Evolutionary conservation across 1,139 yeast genomes (phyloP), one percentile per base, ranked within the genome.

Genomic region (Zygotorulaspora mrakii): DNA sequence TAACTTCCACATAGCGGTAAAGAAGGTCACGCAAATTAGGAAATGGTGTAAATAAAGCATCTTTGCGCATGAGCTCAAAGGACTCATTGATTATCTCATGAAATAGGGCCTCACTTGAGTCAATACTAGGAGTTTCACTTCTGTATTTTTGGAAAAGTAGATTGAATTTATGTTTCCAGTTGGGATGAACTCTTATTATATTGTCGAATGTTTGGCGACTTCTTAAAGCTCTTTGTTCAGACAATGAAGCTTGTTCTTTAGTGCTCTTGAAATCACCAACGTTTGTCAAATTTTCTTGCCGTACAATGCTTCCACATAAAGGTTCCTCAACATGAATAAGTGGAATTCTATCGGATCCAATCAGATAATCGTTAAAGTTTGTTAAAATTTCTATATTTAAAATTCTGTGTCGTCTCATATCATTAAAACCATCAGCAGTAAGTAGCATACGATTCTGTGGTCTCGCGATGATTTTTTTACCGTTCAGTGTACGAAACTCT

Each of bases 1-100:
- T 79, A 43, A 73, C 54, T 49, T 87, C 95, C 9, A 85, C 79
- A 50, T 84, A 84, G 42, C 77, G 79, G 51, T 79, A 82, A 1
- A 86, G 70, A 40, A 78, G 67, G 45, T 67, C 69, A 53, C 69
- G 76, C 50, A 76, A 64, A 48, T 82, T 81, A 17, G 60, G 57
- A 40, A 72, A 68, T 1, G 53, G 50, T 32, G 60, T 65, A 42
- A 75, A 70, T 1, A 70, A 51, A 0, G 42, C 42, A 32, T 64
- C 66, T 22, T 12, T 16, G 10, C 24, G 33, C 44, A 53, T 42
- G 8, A 35, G 33, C 5, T 29, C 28, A 22, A 36, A 42, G 11
- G 50, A 40, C 14, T 47, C 37, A 9, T 29, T 35, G 8, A 51
- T 38, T 8, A 54, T 45, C 26, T 38, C 31, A 11, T 48, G 46